A percentile compares a stretch with the other conserved stretches of the same genome.
Conservation (phyloP, 768 basidiomycete species). For the Pulveroboletus ravenelii region DNA sequence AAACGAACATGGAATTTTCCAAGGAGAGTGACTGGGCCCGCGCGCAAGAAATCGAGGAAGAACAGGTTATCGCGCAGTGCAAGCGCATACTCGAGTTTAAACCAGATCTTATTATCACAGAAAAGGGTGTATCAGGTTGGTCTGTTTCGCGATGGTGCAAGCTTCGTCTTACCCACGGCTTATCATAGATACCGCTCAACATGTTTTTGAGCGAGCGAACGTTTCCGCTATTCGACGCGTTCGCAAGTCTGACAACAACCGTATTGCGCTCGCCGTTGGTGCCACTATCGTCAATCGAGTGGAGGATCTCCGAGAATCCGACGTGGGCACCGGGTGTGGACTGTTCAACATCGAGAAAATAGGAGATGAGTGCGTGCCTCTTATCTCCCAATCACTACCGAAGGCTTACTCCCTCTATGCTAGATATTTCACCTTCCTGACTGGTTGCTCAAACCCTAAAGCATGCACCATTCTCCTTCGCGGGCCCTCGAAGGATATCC, state of each 20-base stretch:
- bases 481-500: constrained; percentile 95
- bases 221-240: constrained; percentile 96
- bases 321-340: constrained; percentile 91
- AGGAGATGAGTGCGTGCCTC: constrained; percentile 72
- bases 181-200: constrained; percentile 80
- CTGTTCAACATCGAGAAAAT: constrained; percentile 97
- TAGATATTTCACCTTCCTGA: constrained; percentile 96
- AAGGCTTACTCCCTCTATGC: background rate
- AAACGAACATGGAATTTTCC: constrained; percentile 97
- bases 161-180: background rate
- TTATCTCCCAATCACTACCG: background rate
- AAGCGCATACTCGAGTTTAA: constrained; percentile 86
- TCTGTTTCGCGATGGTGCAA: background rate
- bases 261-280: constrained; percentile 91
- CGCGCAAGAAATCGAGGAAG: constrained; percentile 93
- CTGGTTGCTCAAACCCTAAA: constrained; percentile 85
- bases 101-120: constrained; percentile 92
- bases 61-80: constrained; percentile 88
- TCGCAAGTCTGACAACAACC: constrained; percentile 98
- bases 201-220: constrained; percentile 80
- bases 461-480: constrained; percentile 98
- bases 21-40: constrained; percentile 92
- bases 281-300: constrained; percentile 96
- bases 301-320: constrained; percentile 88
- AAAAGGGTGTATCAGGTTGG: constrained; percentile 95